Percentiles rank a stretch among this genome's conserved stretches.
Conservation (phyloP, 2,329 filamentous ascomycete genomes). For the Penicillium janthinellum region DNA sequence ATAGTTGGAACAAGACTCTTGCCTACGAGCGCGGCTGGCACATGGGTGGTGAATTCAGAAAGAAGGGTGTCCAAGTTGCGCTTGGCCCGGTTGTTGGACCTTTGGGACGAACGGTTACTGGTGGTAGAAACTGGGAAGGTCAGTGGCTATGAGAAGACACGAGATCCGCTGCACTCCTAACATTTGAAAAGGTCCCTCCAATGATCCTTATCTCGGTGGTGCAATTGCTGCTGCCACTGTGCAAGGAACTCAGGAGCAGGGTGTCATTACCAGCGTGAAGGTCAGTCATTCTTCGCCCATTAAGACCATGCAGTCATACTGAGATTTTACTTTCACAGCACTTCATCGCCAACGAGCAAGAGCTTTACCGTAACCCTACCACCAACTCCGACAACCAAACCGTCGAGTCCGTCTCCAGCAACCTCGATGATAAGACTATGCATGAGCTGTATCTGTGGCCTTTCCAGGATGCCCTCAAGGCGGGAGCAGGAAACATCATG, state of each 20-base stretch:
- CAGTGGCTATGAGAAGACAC: constrained; percentile 6
- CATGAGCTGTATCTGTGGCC: constrained; percentile 69
- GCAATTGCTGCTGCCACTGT: constrained; percentile 42
- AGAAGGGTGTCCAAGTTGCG: constrained; percentile 47
- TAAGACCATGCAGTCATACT: background rate
- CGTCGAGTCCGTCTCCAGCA: constrained; percentile 57
- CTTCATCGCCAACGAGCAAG: constrained; percentile 64
- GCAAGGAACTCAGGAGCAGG: constrained; percentile 44
- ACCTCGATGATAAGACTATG: constrained; percentile 66
- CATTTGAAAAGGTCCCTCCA: constrained; percentile 21
- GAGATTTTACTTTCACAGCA: constrained; percentile 44
- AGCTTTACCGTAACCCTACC: constrained; percentile 36
- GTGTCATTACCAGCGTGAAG: constrained; percentile 41
- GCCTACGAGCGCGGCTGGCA: constrained; percentile 55
- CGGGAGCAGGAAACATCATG: constrained; percentile 63
- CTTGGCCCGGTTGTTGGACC: constrained; percentile 47
- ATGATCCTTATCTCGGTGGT: constrained; percentile 47
- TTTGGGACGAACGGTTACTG: constrained; percentile 44
- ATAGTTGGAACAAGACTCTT: constrained; percentile 57
- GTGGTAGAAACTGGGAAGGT: constrained; percentile 51
- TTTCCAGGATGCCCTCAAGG: constrained; percentile 62
- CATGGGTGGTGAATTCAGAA: constrained; percentile 61
- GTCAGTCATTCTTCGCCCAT: constrained; percentile 16
- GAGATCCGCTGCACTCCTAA: background rate
- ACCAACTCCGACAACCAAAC: constrained; percentile 37